A percentile compares a stretch with the other conserved stretches of the same genome.
phyloP scores from a whole-genome alignment of 805 yeast genomes.

The Kodamaea kaohsiungensis region DNA sequence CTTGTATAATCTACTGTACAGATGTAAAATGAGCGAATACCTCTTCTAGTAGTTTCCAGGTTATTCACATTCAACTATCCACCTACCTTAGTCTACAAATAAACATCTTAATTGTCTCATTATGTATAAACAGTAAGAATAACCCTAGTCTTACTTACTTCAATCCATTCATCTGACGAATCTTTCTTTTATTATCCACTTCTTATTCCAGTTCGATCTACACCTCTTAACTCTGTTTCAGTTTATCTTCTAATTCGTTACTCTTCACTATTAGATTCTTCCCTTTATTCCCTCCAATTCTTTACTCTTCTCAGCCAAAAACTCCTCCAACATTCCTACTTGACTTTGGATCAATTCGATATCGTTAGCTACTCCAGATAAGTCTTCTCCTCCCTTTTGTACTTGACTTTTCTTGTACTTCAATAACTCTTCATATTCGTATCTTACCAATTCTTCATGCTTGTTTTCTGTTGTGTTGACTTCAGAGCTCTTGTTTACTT shows the following conservation, averaged over 20 bases:
- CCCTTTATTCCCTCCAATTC: slow-evolving; percentile 45
- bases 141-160: not conserved
- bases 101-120: not conserved
- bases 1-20: too few species aligned
- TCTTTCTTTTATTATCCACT: not conserved
- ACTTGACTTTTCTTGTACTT: slow-evolving; percentile 56
- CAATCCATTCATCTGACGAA: not conserved
- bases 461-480: slow-evolving; percentile 26
- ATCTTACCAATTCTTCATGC: slow-evolving; percentile 34
- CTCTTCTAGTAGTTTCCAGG: too few species aligned
- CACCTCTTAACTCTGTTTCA: not conserved
- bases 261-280: not conserved
- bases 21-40: too few species aligned
- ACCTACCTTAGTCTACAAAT: not conserved
- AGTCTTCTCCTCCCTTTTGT: slow-evolving; percentile 39
- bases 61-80: not conserved
- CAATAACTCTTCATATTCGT: slow-evolving; percentile 80
- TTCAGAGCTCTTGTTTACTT: slow-evolving; percentile 37
- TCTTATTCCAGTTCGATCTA: not conserved
- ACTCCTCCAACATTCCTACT: slow-evolving; percentile 69
- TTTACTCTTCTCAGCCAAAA: slow-evolving; percentile 56
- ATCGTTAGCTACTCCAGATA: slow-evolving; percentile 59
- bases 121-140: not conserved
- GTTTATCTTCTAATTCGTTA: not conserved
- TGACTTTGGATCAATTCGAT: slow-evolving; percentile 75